Conservation (phyloP, 129 eudicot species). For the Flaveria linearis region DNA sequence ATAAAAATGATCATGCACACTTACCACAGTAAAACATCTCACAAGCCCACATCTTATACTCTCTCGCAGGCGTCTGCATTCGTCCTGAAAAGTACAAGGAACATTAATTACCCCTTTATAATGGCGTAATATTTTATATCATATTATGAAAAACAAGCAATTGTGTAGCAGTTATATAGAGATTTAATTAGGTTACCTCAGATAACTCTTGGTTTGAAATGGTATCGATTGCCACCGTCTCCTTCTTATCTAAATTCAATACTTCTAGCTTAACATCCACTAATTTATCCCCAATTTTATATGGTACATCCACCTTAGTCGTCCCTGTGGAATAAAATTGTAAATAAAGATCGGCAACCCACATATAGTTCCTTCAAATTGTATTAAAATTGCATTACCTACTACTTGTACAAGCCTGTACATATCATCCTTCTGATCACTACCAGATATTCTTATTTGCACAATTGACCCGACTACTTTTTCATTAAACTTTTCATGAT, state of each 20-base stretch:
- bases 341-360: conserved; percentile 6
- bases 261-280: conserved; percentile 77
- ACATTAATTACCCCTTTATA: background rate
- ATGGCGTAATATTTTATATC: background rate
- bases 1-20: conserved; percentile 28
- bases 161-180: background rate
- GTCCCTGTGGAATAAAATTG: conserved; percentile 57
- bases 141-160: background rate
- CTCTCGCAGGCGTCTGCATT: conserved; percentile 87
- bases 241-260: conserved; percentile 84
- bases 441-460: conserved; percentile 73
- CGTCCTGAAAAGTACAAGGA: conserved; percentile 59
- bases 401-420: conserved; percentile 87
- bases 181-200: conserved; percentile 47
- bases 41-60: conserved; percentile 93
- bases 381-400: conserved; percentile 50
- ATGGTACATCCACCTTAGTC: conserved; percentile 59
- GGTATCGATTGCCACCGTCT: conserved; percentile 62
- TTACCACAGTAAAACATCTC: conserved; percentile 77
- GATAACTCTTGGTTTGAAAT: conserved; percentile 87
- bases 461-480: conserved; percentile 88
- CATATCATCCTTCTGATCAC: conserved; percentile 82
- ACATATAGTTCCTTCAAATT: conserved; percentile 12
- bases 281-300: conserved; percentile 59
- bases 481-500: conserved; percentile 59